These are phyloP conservation scores for Sporothrix inflata DNA, from an alignment of 2,329 filamentous ascomycete genomes.

Conservation along the genomic window DNA sequence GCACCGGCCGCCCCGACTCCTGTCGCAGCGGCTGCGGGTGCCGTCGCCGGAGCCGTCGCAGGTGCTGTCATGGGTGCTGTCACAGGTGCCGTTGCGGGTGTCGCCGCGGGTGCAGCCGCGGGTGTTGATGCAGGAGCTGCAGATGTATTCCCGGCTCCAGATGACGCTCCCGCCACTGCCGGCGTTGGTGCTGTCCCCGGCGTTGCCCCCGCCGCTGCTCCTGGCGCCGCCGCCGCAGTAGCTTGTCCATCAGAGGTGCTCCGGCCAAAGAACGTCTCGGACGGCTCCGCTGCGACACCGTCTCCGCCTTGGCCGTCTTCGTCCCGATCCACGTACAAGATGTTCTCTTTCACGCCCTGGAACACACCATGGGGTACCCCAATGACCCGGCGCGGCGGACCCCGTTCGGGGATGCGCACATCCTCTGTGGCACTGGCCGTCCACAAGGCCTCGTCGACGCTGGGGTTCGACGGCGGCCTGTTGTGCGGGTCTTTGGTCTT, in stretches of 20 bases:
- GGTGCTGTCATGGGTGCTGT: not conserved
- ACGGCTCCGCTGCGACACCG: not conserved
- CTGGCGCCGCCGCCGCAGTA: not conserved
- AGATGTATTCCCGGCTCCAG: too few relatives aligned
- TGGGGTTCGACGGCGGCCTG: not conserved
- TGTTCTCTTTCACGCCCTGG: not conserved
- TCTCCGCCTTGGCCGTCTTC: not conserved
- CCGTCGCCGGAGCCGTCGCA: too few relatives aligned
- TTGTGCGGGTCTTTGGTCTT: not conserved
- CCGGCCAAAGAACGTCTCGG: too few relatives aligned
- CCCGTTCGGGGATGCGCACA: slow-evolving; percentile 10
- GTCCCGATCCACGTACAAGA: not conserved
- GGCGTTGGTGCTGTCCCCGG: too few relatives aligned
- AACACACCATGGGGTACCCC: not conserved
- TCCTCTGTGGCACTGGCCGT: not conserved
- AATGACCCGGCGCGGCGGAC: not conserved
- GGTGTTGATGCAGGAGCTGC: too few relatives aligned
- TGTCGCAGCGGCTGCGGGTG: too few relatives aligned
- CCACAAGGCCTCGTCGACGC: not conserved
- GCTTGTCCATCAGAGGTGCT: not conserved
- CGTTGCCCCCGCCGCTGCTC: too few relatives aligned
- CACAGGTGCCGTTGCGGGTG: not conserved
- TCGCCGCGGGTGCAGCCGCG: not conserved
- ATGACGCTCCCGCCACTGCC: too few relatives aligned
- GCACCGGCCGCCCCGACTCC: not conserved